Evolutionary conservation across 371 early-diverging fungal species (phyloP).

Genomic region (Dichotomocladium elegans): DNA sequence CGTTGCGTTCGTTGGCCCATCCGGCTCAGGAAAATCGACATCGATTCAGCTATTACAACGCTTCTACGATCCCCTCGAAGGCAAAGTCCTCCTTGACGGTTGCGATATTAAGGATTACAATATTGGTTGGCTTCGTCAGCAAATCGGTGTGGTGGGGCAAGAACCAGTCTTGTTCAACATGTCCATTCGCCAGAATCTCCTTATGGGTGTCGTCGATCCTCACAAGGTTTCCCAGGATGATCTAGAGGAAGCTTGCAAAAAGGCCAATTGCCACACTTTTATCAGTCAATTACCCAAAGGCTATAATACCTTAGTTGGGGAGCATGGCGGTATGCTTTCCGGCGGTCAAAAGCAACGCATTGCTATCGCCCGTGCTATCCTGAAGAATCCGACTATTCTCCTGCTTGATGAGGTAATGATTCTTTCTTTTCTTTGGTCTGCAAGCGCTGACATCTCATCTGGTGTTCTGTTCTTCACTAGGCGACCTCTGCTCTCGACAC

Average conservation of each 20-base stretch:
- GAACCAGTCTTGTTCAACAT: conserved; percentile 82
- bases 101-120: conserved; percentile 59
- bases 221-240: conserved; percentile 43
- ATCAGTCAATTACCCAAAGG: conserved; percentile 67
- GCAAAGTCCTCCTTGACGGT: conserved; percentile 65
- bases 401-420: conserved; percentile 30
- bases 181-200: conserved; percentile 73
- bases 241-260: conserved; percentile 51
- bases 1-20: conserved; percentile 71
- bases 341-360: conserved; percentile 66
- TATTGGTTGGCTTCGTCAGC: conserved; percentile 61
- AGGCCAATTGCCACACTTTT: conserved; percentile 70
- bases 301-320: conserved; percentile 64
- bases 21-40: conserved; percentile 89
- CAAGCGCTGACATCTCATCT: too few species aligned
- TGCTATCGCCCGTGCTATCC: conserved; percentile 31
- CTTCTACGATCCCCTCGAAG: conserved; percentile 72
- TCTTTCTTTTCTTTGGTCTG: too few species aligned
- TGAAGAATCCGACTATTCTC: conserved; percentile 24
- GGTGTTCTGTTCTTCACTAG: conserved; percentile 21
- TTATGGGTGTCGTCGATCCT: conserved; percentile 43
- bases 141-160: conserved; percentile 80
- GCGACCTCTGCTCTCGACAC: conserved; percentile 81
- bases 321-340: conserved; percentile 65
- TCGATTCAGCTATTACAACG: conserved; percentile 81